phyloP scores from a whole-genome alignment of 129 eudicot species.

The Erigeron canadensis region DNA sequence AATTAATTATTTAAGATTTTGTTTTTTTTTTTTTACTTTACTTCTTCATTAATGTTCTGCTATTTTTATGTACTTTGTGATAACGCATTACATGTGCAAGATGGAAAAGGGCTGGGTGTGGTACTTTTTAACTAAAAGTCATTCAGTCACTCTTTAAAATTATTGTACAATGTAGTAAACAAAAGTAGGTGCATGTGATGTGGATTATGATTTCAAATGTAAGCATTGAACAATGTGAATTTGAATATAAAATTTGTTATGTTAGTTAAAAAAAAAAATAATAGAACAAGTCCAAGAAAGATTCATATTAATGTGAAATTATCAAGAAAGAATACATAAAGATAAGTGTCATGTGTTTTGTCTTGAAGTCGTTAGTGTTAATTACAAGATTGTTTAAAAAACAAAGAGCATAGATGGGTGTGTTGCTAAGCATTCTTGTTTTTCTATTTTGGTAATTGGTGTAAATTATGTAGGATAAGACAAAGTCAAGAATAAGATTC shows the following conservation, averaged over 20 bases:
- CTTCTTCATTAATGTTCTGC: not conserved
- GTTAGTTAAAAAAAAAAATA: not conserved
- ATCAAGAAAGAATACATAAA: constrained; percentile 11
- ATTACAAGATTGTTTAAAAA: constrained; percentile 17
- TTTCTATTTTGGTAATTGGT: not conserved
- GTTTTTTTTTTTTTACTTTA: no score
- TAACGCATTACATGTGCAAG: not conserved
- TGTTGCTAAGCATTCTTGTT: constrained; percentile 22
- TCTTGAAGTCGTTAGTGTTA: constrained; percentile 24
- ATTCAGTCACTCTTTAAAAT: not conserved
- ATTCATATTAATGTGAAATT: constrained; percentile 21
- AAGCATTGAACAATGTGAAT: constrained; percentile 13
- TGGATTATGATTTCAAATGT: not conserved
- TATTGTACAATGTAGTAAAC: no score
- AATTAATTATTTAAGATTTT: no score
- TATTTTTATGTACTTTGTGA: not conserved
- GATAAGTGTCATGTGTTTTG: constrained; percentile 24
- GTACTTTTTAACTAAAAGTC: not conserved
- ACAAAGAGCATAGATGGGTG: constrained; percentile 19
- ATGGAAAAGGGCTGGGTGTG: not conserved
- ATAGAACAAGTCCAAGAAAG: constrained; percentile 23
- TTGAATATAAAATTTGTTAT: not conserved
- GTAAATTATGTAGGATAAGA: not conserved
- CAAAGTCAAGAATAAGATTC: constrained; percentile 17
- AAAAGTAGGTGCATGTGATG: not conserved